Conservation (phyloP, 805 yeast species). For the Zygosaccharomyces bailii region DNA sequence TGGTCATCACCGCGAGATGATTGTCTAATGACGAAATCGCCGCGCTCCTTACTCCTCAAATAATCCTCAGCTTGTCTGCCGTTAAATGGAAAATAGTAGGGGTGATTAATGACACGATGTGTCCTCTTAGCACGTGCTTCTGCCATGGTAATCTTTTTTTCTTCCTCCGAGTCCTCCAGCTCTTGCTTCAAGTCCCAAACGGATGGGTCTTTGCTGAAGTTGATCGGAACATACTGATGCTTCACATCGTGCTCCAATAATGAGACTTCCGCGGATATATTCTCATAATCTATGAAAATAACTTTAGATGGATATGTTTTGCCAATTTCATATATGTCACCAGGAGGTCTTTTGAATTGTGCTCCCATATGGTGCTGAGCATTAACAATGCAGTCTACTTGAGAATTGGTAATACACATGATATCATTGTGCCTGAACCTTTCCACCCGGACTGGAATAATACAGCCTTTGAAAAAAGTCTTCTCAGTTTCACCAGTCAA, state of each 20-base stretch:
- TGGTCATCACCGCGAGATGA: conserved; percentile 86
- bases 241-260: conserved; percentile 63
- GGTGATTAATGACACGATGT: conserved; percentile 80
- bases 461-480: conserved; percentile 61
- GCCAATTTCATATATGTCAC: conserved; percentile 50
- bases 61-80: conserved; percentile 88
- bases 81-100: conserved; percentile 79
- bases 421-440: conserved; percentile 42
- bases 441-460: conserved; percentile 73
- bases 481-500: conserved; percentile 82
- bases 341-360: conserved; percentile 44
- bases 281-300: conserved; percentile 64
- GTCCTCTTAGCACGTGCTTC: conserved; percentile 64
- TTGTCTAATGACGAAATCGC: conserved; percentile 92
- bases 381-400: conserved; percentile 58
- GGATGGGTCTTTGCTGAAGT: conserved; percentile 48
- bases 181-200: conserved; percentile 84
- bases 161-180: conserved; percentile 56
- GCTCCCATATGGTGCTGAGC: conserved; percentile 46
- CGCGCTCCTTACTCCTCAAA: conserved; percentile 82
- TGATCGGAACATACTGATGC: conserved; percentile 42
- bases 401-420: conserved; percentile 51
- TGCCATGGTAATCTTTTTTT: conserved; percentile 49
- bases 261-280: conserved; percentile 70
- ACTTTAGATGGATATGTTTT: conserved; percentile 88